Evolutionary conservation across 805 yeast genomes (phyloP).

Genomic region (Candida morakotiae): DNA sequence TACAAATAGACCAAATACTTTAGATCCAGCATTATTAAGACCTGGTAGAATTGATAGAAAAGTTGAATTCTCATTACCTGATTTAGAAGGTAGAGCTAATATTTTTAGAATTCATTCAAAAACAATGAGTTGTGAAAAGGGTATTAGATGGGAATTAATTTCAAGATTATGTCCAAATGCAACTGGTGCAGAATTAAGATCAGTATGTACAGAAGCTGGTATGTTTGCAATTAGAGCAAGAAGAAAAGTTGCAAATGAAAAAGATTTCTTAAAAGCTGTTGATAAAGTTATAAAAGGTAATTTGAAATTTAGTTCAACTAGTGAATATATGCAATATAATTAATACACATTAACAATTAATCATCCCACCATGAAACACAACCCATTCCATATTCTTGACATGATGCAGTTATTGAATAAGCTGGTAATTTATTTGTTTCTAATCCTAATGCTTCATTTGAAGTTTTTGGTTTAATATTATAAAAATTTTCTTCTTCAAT

Average conservation of each 20-base stretch:
- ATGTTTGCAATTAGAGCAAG: conserved; percentile 99
- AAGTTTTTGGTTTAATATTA: conserved; percentile 76
- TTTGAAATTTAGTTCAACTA: conserved; percentile 94
- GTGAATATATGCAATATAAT: conserved; percentile 98
- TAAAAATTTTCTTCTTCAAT: conserved; percentile 86
- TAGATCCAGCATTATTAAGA: conserved; percentile 50
- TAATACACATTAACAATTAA: conserved; percentile 23
- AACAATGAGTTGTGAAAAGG: conserved; percentile 96
- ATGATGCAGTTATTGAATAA: conserved; percentile 80
- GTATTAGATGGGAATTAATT: conserved; percentile 97
- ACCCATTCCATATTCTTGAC: conserved; percentile 97
- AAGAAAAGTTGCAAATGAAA: conserved; percentile 96
- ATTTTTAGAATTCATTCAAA: conserved; percentile 96
- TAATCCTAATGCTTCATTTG: conserved; percentile 43
- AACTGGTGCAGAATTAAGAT: conserved; percentile 97
- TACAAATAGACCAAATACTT: conserved; percentile 95
- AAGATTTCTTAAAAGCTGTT: conserved; percentile 95
- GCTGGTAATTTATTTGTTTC: conserved; percentile 60
- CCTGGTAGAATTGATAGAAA: conserved; percentile 99
- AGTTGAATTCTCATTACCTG: conserved; percentile 95
- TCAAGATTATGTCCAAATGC: conserved; percentile 97
- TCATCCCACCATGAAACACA: conserved; percentile 92
- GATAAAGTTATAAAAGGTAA: conserved; percentile 98
- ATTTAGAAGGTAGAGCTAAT: conserved; percentile 95
- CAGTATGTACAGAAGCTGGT: conserved; percentile 99